Evolutionary conservation across 2,329 filamentous ascomycete genomes (phyloP), one percentile per base, ranked within the genome.

Genomic region (Apiospora koreana): DNA sequence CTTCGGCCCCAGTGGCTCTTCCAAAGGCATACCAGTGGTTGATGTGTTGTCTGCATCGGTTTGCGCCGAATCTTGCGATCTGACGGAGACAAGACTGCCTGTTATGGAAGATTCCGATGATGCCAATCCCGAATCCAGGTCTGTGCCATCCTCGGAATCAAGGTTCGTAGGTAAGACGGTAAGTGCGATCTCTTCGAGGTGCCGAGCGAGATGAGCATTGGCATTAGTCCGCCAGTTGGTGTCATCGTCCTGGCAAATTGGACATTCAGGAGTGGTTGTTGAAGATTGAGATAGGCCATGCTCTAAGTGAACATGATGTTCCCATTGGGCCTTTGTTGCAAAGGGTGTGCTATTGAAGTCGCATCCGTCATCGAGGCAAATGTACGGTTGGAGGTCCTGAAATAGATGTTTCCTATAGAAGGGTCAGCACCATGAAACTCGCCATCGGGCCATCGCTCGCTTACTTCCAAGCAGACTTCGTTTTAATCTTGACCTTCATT

Each of bases 1-100:
- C 82, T 91, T 91, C 16, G 90, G 89, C 0, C 89, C 89, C 16
- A 91, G 80, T 0, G 86, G 86, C 76, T 91, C 89, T 78, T 90
- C 91, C 18, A 83, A 82, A 0, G 84, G 81, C 10, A 83, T 74
- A 2, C 82, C 83, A 38, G 35, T 9, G 4, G 35, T 38, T 5
- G 35, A 38, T 5, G 9, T 8, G 14, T 41, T 16, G 3, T 3
- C 4, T 43, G 41, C 14, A 18, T 5, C 41, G 2, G 10, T 3
- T 3, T 43, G 41, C 3, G 41, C 5, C 12, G 41, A 43, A 18
- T 16, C 14, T 16, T 14, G 31, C 18, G 8, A 9, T n/a, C 54
- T 21, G 54, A 38, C 21, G 8, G 31, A 23, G 3, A n/a, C 31
- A n/a, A n/a, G 31, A n/a, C 54, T 38, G 21, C 23, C 21, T 16